Base-by-base conservation (phyloP, 2,329 filamentous ascomycete species). In the Balansia obtecta region DNA sequence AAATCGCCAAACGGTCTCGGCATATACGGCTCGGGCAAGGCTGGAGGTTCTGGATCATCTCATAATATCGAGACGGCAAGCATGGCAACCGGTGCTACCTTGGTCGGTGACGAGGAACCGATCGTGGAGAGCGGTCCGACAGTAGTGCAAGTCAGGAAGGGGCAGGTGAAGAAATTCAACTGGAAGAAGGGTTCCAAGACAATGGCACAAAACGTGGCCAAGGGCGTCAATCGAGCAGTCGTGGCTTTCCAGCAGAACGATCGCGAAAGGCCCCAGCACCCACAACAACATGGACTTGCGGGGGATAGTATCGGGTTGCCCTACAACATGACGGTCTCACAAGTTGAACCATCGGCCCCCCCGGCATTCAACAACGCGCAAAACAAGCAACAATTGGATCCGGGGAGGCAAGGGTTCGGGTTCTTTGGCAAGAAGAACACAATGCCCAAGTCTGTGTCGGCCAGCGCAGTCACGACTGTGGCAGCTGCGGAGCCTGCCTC, bases 151-250 rank as follows among this genome's bases (percentile, higher is more conserved):
- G 94, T 97, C 55, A 83, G 89, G 60, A 97, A 96, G 70, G 89
- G 86, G 32, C 89, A 95, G 63, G 82, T 85, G 49, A 95, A 89
- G 72, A 97, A 96, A 66, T 96, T 96, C 70, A 95, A 95, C 70
- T 97, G 93, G 90, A 95, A 96, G 76, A 95, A 94, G 73, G 89
- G 89, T 39, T 88, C 88, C 39, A 91, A 95, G 68, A 90, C 87
- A 50, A 84, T 97, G 59, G 90, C 90, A 30, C 95, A 96, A 67
- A 91, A 90, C 62, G 86, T 97, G 48, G 86, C 86, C 54, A 96
- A 96, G 71, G 89, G 90, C 48, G 82, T 97, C 65, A 95, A 95
- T 67, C 87, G 89, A 50, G 90, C 90, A 6, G 94, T 96, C 53
- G 85, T 83, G 46, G 85, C 84, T 49, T 82, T 77, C 73, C 78